Base-by-base conservation (phyloP, 75 land plant genomes). In the Picea sitchensis region DNA sequence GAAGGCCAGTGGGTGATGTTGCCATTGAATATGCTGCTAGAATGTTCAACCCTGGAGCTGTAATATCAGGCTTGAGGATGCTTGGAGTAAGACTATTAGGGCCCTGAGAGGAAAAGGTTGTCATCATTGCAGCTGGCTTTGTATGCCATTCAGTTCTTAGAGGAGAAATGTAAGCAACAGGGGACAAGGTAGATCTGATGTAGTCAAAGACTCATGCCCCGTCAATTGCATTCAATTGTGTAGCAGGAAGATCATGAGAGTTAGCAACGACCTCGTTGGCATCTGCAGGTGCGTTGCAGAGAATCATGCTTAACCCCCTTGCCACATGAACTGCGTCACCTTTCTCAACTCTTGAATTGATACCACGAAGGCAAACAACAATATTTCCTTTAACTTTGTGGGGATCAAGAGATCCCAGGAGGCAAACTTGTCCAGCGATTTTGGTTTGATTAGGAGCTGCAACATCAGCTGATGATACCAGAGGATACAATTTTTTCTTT, bases 71-170 rank as follows among this genome's bases (percentile, higher is more conserved):
- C 91, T 91, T 93, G n/a, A 91, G 88, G 15, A 93, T 88, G 76
- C 85, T 85, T 3, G 84, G 86, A 8, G 58, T 77, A n/a, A 93
- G 76, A 17, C 75, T 21, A 75, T 84, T 89, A 12, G 95, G 95
- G 6, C 95, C 95, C 68, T 77, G 80, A 8, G 93, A 91, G 21
- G 96, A 91, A 76, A 89, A 93, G 13, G 84, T 56, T 59, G 92
- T 89, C 86, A 93, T 83, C 8, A 73, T 0, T 12, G 93, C 93
- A 13, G 93, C 85, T 1, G 92, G 86, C 63, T 85, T 88, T 5
- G 47, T 14, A 6, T 77, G 82, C 20, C 88, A 12, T 23, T 54
- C 14, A 0, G 94, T 86, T n/a, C n/a, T n/a, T n/a, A n/a, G n/a
- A n/a, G n/a, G n/a, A n/a, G n/a, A n/a, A n/a, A n/a, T n/a, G n/a